Evolutionary conservation across 2,329 filamentous ascomycete species (phyloP), one percentile per base, ranked within the genome.

Genomic region (Aspergillus sp.): DNA sequence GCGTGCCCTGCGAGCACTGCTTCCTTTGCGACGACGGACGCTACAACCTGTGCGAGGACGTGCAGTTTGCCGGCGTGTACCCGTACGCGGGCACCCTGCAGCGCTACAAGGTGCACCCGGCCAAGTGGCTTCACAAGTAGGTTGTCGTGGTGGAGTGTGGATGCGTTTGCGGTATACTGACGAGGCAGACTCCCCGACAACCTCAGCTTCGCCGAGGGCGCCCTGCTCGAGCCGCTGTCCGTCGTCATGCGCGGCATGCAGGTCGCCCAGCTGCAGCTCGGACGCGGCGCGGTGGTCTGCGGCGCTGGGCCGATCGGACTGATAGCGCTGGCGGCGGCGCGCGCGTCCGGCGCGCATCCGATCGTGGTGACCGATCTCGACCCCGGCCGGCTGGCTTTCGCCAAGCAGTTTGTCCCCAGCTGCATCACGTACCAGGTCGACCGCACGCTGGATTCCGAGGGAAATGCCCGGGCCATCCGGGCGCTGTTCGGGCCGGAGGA

Each of bases 241-340:
- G 85, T 88, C 5, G 82, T 83, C 3, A 75, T 87, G 59, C 81
- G 85, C 53, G 85, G 79, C n/a, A 77, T 87, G 53, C 73, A 77
- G 25, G 75, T 75, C 0, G 79, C 79, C 1, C 73, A 76, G 2
- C 69, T 87, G 14, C 73, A 72, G 2, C 74, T 87, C 5, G 84
- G 85, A 17, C 76, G 76, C 1, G 78, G 78, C 5, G 77, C 77
- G 1, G 71, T 86, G 1, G 72, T 87, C 42, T 86, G 81, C 57
- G 84, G 85, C 20, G 84, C 84, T 10, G 84, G 84, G 0, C 84
- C 84, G 1, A 86, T 87, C 49, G 84, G 85, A 0, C 74, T 87
- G 10, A 78, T 85, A 50, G 74, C 82, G 14, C 67, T 84, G 56
- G 79, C 81, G 1, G 78, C 79, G 0, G 83, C 83, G 2, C 76